These are phyloP conservation scores for Wickerhamiella sergipiensis DNA, from an alignment of 805 yeast species.

Conservation along the genomic window DNA sequence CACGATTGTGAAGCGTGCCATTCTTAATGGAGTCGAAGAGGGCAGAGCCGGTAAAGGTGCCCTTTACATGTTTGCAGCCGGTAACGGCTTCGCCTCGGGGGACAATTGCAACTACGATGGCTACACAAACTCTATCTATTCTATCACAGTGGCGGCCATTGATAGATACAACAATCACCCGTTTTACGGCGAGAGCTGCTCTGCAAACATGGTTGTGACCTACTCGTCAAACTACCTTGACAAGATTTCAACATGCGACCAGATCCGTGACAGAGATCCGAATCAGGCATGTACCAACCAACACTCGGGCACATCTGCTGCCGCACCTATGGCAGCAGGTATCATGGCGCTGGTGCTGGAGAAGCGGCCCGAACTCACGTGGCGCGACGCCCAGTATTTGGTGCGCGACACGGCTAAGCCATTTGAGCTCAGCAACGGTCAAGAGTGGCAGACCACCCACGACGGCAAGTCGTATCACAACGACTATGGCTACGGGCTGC, in stretches of 20 bases:
- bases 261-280: slow-evolving; percentile 33
- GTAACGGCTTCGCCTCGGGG: slow-evolving; percentile 73
- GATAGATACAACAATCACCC: slow-evolving; percentile 84
- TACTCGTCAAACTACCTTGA: slow-evolving; percentile 87
- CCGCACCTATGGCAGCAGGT: slow-evolving; percentile 98
- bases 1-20: slow-evolving; percentile 59
- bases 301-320: slow-evolving; percentile 98
- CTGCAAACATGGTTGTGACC: slow-evolving; percentile 89
- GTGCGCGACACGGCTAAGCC: slow-evolving; percentile 58
- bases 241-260: slow-evolving; percentile 65
- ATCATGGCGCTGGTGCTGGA: slow-evolving; percentile 69
- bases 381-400: slow-evolving; percentile 91
- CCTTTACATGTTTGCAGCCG: slow-evolving; percentile 87
- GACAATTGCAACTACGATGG: slow-evolving; percentile 97
- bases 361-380: slow-evolving; percentile 75
- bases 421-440: slow-evolving; percentile 45
- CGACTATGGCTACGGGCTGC: slow-evolving; percentile 80
- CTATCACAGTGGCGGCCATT: slow-evolving; percentile 88
- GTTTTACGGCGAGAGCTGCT: slow-evolving; percentile 77
- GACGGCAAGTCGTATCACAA: slow-evolving; percentile 64
- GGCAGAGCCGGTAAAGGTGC: slow-evolving; percentile 79
- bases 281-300: slow-evolving; percentile 48
- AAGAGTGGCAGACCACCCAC: slow-evolving; percentile 60
- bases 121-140: slow-evolving; percentile 87
- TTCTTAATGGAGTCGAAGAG: slow-evolving; percentile 68